A percentile compares a stretch with the other conserved stretches of the same genome.
Conservation (phyloP, 2,329 filamentous ascomycete species). For the Colletotrichum abscissum region DNA sequence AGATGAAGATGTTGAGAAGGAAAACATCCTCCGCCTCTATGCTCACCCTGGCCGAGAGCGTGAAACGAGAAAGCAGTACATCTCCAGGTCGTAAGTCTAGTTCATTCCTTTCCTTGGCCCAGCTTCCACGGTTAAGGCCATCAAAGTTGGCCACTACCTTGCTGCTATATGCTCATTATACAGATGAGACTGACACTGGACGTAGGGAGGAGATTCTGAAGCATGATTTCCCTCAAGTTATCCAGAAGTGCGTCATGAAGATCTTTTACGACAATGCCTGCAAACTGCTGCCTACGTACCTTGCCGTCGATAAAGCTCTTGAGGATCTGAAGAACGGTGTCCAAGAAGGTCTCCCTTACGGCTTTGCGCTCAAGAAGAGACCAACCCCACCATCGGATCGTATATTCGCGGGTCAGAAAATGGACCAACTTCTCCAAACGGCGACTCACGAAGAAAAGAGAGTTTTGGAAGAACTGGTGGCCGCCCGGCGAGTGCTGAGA, state of each 20-base stretch:
- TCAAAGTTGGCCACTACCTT: neutral
- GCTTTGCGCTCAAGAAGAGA: slow-evolving; percentile 43
- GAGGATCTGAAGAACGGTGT: neutral
- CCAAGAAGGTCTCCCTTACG: slow-evolving; percentile 33
- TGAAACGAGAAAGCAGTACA: neutral
- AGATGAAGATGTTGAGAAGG: slow-evolving; percentile 21
- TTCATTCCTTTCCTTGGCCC: neutral
- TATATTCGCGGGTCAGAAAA: slow-evolving; percentile 35
- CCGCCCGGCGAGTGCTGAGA: slow-evolving; percentile 44
- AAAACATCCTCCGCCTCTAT: neutral
- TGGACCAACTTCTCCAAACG: slow-evolving; percentile 38
- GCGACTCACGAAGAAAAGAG: slow-evolving; percentile 39
- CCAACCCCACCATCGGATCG: slow-evolving; percentile 37
- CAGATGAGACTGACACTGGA: neutral
- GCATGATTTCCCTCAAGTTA: slow-evolving; percentile 48
- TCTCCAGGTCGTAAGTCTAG: slow-evolving; percentile 21
- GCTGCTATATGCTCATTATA: neutral
- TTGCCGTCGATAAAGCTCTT: slow-evolving; percentile 43
- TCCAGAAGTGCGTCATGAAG: slow-evolving; percentile 40
- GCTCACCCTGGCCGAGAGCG: neutral
- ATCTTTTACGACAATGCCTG: slow-evolving; percentile 40
- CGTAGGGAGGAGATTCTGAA: slow-evolving; percentile 42
- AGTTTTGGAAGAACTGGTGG: slow-evolving; percentile 52
- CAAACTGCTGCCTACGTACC: slow-evolving; percentile 49
- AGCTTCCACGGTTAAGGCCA: neutral